Evolutionary conservation across 768 basidiomycete species (phyloP), one percentile per base, ranked within the genome.

Genomic region (Hypsizygus marmoreus): DNA sequence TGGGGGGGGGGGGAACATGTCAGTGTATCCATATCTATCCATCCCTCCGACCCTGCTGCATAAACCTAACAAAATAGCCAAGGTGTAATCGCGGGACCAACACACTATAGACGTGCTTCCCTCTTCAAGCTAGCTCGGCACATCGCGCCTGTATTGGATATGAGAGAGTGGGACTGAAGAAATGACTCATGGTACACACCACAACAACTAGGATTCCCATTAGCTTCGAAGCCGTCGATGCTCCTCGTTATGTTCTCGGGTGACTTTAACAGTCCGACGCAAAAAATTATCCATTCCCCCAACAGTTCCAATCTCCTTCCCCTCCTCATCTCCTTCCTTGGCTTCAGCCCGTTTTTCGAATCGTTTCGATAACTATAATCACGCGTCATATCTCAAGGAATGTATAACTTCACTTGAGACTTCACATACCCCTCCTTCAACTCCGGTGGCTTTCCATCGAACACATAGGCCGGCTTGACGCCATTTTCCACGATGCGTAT

Each of bases 1-100:
- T 85, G 1, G 97, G 95, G 0, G 95, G 73, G n/a, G n/a, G n/a
- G n/a, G 54, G 82, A 79, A 74, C 98, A 99, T 1, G 97, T 99
- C 16, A 99, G 81, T 6, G 97, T 99, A 59, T 99, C 97, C 97
- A 99, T 99, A 66, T 99, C 97, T 69, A n/a, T n/a, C n/a, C n/a
- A n/a, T n/a, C n/a, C n/a, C n/a, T 98, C 97, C 0, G 95, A 97
- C 11, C 97, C 97, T 6, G 97, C 95, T 1, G 91, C 97, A 63
- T 91, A 98, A 20, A 98, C 92, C 91, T 93, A 55, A 37, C 20
- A 22, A 34, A 8, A 6, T 30, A 36, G 28, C 4, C 26, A 26
- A 37, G 12, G 39, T 36, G 31, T 43, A 12, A 25, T 8, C 35
- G n/a, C 8, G 17, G 19, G 17, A 43, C 11, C 6, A 29, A 23